Base-by-base conservation (phyloP, 331 rosid genomes). In the Acacia pycnantha region DNA sequence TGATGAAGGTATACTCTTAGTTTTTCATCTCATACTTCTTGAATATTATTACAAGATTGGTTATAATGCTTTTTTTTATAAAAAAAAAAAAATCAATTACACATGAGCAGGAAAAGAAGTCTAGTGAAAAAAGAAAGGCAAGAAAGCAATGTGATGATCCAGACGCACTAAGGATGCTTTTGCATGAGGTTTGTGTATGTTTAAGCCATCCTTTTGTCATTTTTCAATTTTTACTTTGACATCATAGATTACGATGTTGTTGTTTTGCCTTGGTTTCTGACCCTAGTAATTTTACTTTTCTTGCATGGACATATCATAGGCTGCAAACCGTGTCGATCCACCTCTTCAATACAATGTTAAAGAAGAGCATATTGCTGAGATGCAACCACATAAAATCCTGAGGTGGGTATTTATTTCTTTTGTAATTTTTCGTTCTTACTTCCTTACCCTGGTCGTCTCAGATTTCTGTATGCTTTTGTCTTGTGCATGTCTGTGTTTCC, bases 381-480 rank as follows among this genome's bases (percentile, higher is more conserved):
- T 87, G 76, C 90, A 87, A 31, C 86, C 85, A n/a, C 84, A 73
- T 77, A 90, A 82, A 87, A 86, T 29, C 87, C 93, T 62, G 33
- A 84, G 98, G 99, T 95, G 58, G 58, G 92, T 85, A 71, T 41
- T 75, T 76, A 4, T 80, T 79, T 43, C 77, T 50, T 24, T 74
- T 40, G 35, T 50, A 19, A 62, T 70, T 51, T 73, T 12, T 72
- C 41, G 7, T 31, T 53, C 22, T 26, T 65, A 51, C 62, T 54
- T 70, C 70, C 70, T 50, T 82, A 31, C 79, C 29, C 24, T 29
- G 31, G 35, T 73, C 61, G 70, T 43, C 66, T 59, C 12, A 31
- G 53, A 21, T 48, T n/a, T 14, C 48, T 43, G 24, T 44, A 16
- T 46, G 51, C 71, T 78, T n/a, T 29, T 77, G 59, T 78, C 16